Evolutionary conservation across 2,329 filamentous ascomycete species (phyloP), one percentile per base, ranked within the genome.

Genomic region (Apiospora koreana): DNA sequence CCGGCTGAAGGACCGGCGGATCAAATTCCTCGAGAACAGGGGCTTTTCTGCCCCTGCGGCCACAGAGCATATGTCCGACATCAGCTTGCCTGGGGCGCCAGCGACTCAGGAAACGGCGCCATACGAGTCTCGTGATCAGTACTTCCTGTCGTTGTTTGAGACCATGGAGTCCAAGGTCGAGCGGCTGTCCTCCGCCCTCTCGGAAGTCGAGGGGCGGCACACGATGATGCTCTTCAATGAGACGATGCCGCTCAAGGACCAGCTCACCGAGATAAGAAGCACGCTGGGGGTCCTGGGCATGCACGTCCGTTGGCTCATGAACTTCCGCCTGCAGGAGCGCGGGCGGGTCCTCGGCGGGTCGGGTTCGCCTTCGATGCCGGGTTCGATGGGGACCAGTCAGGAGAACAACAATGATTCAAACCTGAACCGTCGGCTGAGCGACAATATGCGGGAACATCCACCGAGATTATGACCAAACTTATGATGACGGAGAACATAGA

Each of bases 211-310:
- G 75, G 86, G 86, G 3, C 85, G 87, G 66, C 88, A 90, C 75
- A 88, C 85, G 42, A 86, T 89, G 79, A 86, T 88, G 83, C 83
- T 89, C 10, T 83, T 91, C 75, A 90, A 89, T 74, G 87, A 91
- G 77, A 86, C 88, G 6, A 84, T 89, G 75, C 88, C 86, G 9
- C 86, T 91, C 71, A 88, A 89, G 70, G 88, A 91, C 71, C 87
- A 90, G 77, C 84, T 91, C n/a, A 85, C 86, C 4, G 89, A 91
- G 76, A 81, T 89, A 54, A 82, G 85, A 58, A 88, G 86, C 79
- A 88, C 85, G 73, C 81, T 88, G 71, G 87, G 87, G 67, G 86
- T 88, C 74, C 83, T 89, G 58, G 84, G 85, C 69, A 89, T 89
- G 87, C 87, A 89, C 73, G 85, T 89, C 62, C 86, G 86, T 70